These are phyloP conservation scores for Mycena albidolilacea DNA, from an alignment of 768 basidiomycete species.

Conservation along the genomic window DNA sequence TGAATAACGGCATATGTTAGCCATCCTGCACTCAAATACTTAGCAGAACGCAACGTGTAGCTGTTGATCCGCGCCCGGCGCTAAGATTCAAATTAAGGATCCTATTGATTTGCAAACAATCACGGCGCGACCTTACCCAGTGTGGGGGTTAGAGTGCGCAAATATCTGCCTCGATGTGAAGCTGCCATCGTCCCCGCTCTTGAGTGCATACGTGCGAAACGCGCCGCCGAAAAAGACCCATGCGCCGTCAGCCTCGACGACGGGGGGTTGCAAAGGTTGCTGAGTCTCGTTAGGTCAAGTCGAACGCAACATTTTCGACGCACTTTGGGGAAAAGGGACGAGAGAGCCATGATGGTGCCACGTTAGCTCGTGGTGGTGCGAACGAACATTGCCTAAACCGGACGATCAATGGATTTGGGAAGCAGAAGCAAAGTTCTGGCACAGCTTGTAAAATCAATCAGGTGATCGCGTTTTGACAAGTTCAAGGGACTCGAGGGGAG, in stretches of 20 bases:
- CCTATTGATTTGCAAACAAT: background rate
- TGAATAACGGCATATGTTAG: background rate
- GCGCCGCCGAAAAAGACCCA: slow-evolving; percentile 48
- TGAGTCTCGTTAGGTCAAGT: slow-evolving; percentile 1
- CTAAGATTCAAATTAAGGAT: slow-evolving; percentile 20
- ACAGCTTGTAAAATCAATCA: background rate
- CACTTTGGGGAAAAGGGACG: slow-evolving; percentile 44
- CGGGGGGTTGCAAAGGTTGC: slow-evolving; percentile 41
- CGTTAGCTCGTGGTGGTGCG: background rate
- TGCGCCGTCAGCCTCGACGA: slow-evolving; percentile 43
- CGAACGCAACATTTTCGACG: background rate
- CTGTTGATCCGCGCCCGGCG: slow-evolving; percentile 44
- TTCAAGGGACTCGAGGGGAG: background rate
- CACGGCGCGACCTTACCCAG: slow-evolving; percentile 25
- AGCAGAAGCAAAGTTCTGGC: background rate
- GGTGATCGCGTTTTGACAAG: background rate
- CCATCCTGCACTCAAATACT: background rate
- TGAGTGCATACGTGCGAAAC: slow-evolving; percentile 43
- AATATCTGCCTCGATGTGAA: slow-evolving; percentile 44
- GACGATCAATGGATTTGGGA: background rate
- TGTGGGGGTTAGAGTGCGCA: slow-evolving; percentile 44
- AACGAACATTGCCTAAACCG: background rate
- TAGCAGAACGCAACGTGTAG: slow-evolving; percentile 40
- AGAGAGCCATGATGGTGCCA: slow-evolving; percentile 15
- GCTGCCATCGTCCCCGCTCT: slow-evolving; percentile 34